Evolutionary conservation across 1,139 yeast species (phyloP).

Genomic region (Nakaseomyces uthaithaninus): DNA sequence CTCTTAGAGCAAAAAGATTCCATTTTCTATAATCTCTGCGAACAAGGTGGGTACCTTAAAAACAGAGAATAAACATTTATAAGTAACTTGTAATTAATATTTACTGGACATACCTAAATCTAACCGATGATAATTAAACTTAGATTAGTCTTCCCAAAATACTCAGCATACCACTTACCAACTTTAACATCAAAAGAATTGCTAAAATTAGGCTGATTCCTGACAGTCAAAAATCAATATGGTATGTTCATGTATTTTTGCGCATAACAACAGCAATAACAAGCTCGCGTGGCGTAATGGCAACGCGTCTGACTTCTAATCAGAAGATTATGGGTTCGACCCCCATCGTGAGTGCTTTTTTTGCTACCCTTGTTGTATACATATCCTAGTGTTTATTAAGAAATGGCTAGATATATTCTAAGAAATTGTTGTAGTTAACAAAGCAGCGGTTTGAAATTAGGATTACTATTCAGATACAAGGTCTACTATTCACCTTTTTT

Average conservation of each 20-base stretch:
- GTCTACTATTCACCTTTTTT: too few relatives aligned
- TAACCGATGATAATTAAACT: too few relatives aligned
- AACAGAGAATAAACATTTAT: neutral
- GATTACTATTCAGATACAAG: too few relatives aligned
- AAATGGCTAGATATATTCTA: too few relatives aligned
- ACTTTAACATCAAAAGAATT: neutral
- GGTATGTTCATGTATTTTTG: too few relatives aligned
- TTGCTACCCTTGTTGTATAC: neutral
- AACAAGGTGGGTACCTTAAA: slow-evolving; percentile 38
- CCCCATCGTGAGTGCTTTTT: slow-evolving; percentile 46
- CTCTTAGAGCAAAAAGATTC: slow-evolving; percentile 40
- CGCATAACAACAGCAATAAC: slow-evolving; percentile 9
- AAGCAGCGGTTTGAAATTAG: too few relatives aligned
- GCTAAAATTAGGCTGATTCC: too few relatives aligned
- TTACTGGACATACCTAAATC: slow-evolving; percentile 7
- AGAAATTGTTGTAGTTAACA: too few relatives aligned
- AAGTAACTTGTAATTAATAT: neutral
- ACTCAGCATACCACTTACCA: too few relatives aligned
- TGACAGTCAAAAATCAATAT: too few relatives aligned
- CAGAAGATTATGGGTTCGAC: slow-evolving; percentile 55
- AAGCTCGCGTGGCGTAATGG: slow-evolving; percentile 53
- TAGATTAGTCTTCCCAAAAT: too few relatives aligned
- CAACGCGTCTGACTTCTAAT: slow-evolving; percentile 56
- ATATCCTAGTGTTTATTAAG: too few relatives aligned
- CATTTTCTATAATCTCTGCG: slow-evolving; percentile 44